Percentiles rank a stretch among this genome's conserved stretches.
Conservation (phyloP, 176 grass and related monocot species). For the Oryza officinalis region DNA sequence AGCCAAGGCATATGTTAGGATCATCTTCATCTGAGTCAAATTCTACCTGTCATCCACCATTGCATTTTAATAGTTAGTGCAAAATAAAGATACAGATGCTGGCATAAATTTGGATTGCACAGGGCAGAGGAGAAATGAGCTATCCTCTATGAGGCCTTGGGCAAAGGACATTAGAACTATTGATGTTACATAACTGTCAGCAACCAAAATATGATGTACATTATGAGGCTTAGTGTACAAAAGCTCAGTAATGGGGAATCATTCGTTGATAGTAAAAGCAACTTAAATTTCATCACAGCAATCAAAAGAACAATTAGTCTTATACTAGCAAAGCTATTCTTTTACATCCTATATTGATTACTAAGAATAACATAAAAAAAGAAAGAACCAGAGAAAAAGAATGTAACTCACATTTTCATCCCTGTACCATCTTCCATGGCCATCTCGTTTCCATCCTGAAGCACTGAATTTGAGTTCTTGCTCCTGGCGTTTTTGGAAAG, state of each 20-base stretch:
- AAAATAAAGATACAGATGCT: neutral
- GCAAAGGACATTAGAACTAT: neutral
- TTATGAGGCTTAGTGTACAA: neutral
- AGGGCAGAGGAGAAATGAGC: neutral
- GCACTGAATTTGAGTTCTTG: constrained; percentile 73
- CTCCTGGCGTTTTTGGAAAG: constrained; percentile 38
- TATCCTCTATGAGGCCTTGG: neutral
- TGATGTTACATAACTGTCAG: neutral
- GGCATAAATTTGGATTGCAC: neutral
- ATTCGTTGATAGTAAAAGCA: neutral
- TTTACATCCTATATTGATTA: neutral
- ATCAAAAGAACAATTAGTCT: neutral
- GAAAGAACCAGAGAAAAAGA: neutral
- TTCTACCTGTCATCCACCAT: constrained; percentile 59
- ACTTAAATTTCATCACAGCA: neutral
- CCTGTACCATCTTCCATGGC: constrained; percentile 80
- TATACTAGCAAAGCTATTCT: neutral
- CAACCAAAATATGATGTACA: neutral
- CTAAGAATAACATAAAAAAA: neutral
- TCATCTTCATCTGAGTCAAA: constrained; percentile 80
- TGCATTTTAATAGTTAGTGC: neutral
- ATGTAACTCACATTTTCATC: constrained; percentile 71
- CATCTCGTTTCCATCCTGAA: constrained; percentile 66
- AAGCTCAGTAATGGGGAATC: neutral
- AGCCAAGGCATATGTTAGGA: constrained; percentile 58